Evolutionary conservation across 768 basidiomycete species (phyloP), one percentile per base, ranked within the genome.

Genomic region (Phallus indusiatus): DNA sequence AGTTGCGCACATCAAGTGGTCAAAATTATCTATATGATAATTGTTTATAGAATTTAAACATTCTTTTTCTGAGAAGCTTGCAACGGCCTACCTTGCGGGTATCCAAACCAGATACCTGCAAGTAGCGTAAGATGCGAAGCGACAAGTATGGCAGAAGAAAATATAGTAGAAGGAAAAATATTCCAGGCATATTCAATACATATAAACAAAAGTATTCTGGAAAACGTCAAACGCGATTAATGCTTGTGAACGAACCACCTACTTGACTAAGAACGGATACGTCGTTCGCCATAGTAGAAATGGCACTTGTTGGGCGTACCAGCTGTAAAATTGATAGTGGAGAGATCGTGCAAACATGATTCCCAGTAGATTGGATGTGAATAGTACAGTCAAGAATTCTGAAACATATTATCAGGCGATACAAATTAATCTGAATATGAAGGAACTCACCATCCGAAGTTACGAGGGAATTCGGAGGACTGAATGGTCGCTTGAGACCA

Each of bases 301-400:
- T 1, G 95, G 92, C 35, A 95, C 70, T 65, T 94, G 91, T 59
- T 90, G 86, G 10, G 87, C 90, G 69, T 97, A 97, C 96, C 96
- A 99, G 5, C 90, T 85, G 70, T 96, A 96, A 72, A 99, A 99
- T 65, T 99, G 96, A 69, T 97, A 97, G 69, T 99, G 96, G 48
- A 99, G 74, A 10, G 95, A 97, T 18, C 96, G 83, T 20, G 96
- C 91, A 69, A 90, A 96, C 7, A 90, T 62, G 36, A 98, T 87
- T 17, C 96, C 96, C 55, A 96, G 85, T 42, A 98, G 69, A 67
- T 98, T 98, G 16, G 88, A 88, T 1, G 91, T 94, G 75, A 91
- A 92, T 5, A 97, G 76, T 21, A 93, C 77, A 0, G 88, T 88
- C 18, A 84, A 80, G 54, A 88, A 77, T 65, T 88, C 94, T 95